Base-by-base conservation (phyloP, 2,329 filamentous ascomycete species). In the Pezicula radicicola region DNA sequence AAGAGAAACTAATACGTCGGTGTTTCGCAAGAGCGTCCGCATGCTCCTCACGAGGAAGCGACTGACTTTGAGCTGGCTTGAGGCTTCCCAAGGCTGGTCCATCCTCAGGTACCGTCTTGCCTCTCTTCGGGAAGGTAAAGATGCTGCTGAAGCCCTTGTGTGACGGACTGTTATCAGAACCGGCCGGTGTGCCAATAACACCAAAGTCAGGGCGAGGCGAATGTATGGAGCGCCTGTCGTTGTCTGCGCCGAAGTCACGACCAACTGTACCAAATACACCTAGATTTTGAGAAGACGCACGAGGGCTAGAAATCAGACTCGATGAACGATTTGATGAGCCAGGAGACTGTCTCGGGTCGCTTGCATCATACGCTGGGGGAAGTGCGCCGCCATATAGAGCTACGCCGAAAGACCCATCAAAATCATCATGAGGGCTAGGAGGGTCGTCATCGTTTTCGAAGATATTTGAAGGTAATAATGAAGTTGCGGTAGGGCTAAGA, bases 401-500 rank as follows among this genome's bases (percentile, higher is more conserved):
- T 41, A 58, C 58, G 18, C 57, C 59, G 50, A 65, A 62, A 28
- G 58, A 58, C 27, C 55, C 52, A 49, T 53, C 40, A 21, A 54
- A 54, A 19, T 50, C 55, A 55, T 41, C 68, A 61, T 16, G 56
- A 59, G 36, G 74, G 60, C 74, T 78, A 9, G 71, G 73, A n/a
- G 75, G 72, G 15, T 85, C 84, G 37, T 85, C 77, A 45, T 88
- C 85, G 48, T 87, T 83, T 6, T 71, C 68, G 51, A 81, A 78
- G 4, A 87, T 72, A 53, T 81, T 83, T 1, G 88, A 88, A 0
- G 89, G 89, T 15, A 95, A 72, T 3, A 93, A 74, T 15, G 85
- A 80, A 27, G 87, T 84, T 2, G 89, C 89, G 4, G 87, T 88
- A 2, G 89, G 89, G 61, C 88, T 92, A 66, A 93, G 80, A 1